Percentiles rank a stretch among this genome's conserved stretches.
phyloP scores from a whole-genome alignment of 2,329 filamentous ascomycete species.

The Aspergillus intermedius region DNA sequence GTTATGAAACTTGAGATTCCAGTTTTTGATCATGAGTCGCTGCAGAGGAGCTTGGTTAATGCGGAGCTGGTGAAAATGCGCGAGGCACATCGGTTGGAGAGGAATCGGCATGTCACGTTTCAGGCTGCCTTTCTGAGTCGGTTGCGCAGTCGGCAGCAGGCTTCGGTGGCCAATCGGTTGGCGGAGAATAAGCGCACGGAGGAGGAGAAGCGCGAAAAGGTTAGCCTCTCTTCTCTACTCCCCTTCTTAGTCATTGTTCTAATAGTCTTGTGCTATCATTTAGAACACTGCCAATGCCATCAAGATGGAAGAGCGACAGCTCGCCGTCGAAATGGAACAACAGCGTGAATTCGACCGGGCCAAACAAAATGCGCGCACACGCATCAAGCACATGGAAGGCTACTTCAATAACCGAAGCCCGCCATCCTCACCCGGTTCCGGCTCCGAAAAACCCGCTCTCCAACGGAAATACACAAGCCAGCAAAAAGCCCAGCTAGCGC shows the following conservation, averaged over 20 bases:
- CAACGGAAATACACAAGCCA: constrained; percentile 34
- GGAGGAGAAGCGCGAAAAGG: constrained; percentile 34
- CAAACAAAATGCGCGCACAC: constrained; percentile 37
- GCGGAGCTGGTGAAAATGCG: constrained; percentile 24
- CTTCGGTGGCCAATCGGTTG: constrained; percentile 22
- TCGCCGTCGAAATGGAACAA: constrained; percentile 40
- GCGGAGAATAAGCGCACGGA: constrained; percentile 25
- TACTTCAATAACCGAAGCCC: constrained; percentile 38
- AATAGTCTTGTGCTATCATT: background rate
- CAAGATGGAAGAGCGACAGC: constrained; percentile 38
- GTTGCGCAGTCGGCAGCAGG: constrained; percentile 25
- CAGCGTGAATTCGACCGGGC: constrained; percentile 39
- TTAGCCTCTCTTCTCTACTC: constrained; percentile 10
- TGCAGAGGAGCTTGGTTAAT: constrained; percentile 30
- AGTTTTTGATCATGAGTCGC: constrained; percentile 27
- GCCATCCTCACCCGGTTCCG: constrained; percentile 16
- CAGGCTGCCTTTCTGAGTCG: constrained; percentile 25
- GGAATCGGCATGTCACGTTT: constrained; percentile 28
- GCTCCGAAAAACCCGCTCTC: constrained; percentile 16
- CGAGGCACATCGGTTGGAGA: constrained; percentile 24
- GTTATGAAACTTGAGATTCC: constrained; percentile 26
- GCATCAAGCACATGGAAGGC: constrained; percentile 44
- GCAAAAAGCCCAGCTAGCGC: constrained; percentile 38
- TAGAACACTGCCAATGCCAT: constrained; percentile 32
- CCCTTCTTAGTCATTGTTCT: background rate